These are phyloP conservation scores for Setomelanomma holmii DNA, from an alignment of 2,329 filamentous ascomycete genomes.

Conservation along the genomic window DNA sequence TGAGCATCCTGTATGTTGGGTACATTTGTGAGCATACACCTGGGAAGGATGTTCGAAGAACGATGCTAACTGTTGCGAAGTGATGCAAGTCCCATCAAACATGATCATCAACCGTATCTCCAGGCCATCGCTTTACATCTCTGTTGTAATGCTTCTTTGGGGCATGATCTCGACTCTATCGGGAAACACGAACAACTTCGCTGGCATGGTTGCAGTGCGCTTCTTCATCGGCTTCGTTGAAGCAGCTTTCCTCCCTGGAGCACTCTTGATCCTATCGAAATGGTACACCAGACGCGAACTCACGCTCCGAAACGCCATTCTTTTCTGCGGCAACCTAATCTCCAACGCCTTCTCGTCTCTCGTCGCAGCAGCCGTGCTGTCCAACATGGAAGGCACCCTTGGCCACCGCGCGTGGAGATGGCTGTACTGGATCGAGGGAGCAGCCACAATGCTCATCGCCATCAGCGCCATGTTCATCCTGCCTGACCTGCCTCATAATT, in stretches of 20 bases:
- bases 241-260: slow-evolving; percentile 65
- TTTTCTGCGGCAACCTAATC: slow-evolving; percentile 53
- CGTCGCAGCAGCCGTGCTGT: slow-evolving; percentile 51
- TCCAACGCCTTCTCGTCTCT: slow-evolving; percentile 56
- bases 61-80: background rate
- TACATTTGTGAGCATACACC: slow-evolving; percentile 7
- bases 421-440: slow-evolving; percentile 51
- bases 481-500: slow-evolving; percentile 48
- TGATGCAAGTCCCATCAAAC: slow-evolving; percentile 51
- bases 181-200: slow-evolving; percentile 41
- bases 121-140: slow-evolving; percentile 46
- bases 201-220: slow-evolving; percentile 47
- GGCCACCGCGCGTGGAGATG: slow-evolving; percentile 51
- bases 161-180: slow-evolving; percentile 49
- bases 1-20: slow-evolving; percentile 39
- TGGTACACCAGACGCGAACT: slow-evolving; percentile 68
- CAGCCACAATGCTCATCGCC: slow-evolving; percentile 42
- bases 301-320: slow-evolving; percentile 48
- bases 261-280: slow-evolving; percentile 68
- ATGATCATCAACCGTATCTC: slow-evolving; percentile 52
- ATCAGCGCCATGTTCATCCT: slow-evolving; percentile 41
- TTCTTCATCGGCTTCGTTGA: slow-evolving; percentile 50
- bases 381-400: slow-evolving; percentile 44
- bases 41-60: background rate
- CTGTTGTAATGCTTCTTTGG: slow-evolving; percentile 49